Percentiles rank a stretch among this genome's conserved stretches.
Evolutionary conservation across 169 alveolate genomes (phyloP).

Genomic region (Cryptosporidium sp.): DNA sequence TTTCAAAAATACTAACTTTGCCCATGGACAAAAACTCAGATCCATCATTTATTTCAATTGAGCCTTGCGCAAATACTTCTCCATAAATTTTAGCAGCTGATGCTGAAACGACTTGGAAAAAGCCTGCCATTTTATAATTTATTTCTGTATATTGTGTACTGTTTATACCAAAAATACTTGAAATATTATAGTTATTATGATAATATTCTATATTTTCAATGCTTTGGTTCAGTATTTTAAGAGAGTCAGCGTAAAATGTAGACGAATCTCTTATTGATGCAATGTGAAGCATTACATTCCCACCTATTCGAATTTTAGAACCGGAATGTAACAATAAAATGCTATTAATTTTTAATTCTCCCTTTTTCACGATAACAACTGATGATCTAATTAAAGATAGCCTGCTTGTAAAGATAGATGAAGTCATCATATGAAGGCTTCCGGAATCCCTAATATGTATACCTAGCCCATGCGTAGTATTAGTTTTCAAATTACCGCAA

Average conservation of each 20-base stretch:
- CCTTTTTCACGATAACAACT: conserved; percentile 6
- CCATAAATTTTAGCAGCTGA: conserved; percentile 12
- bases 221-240: not conserved
- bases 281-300: not conserved
- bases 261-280: conserved; percentile 69
- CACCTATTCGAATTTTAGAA: conserved; percentile 29
- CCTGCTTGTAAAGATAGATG: conserved; percentile 34
- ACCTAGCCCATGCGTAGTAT: conserved; percentile 63
- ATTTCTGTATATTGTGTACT: not conserved
- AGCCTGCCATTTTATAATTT: conserved; percentile 3
- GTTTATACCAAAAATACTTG: not conserved
- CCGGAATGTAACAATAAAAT: conserved; percentile 43
- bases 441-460: conserved; percentile 66
- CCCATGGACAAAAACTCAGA: conserved; percentile 44
- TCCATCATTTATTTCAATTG: conserved; percentile 56
- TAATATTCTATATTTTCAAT: conserved; percentile 10
- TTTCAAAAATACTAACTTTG: not conserved
- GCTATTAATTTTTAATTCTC: conserved; percentile 6
- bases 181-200: not conserved
- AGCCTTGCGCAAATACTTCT: conserved; percentile 2
- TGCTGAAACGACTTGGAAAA: conserved; percentile 53
- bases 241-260: conserved; percentile 3
- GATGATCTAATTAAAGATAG: conserved; percentile 64
- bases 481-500: conserved; percentile 61
- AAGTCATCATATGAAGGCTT: conserved; percentile 27